These are phyloP conservation scores for Cercospora beticola DNA, from an alignment of 2,329 filamentous ascomycete species.

Conservation along the genomic window DNA sequence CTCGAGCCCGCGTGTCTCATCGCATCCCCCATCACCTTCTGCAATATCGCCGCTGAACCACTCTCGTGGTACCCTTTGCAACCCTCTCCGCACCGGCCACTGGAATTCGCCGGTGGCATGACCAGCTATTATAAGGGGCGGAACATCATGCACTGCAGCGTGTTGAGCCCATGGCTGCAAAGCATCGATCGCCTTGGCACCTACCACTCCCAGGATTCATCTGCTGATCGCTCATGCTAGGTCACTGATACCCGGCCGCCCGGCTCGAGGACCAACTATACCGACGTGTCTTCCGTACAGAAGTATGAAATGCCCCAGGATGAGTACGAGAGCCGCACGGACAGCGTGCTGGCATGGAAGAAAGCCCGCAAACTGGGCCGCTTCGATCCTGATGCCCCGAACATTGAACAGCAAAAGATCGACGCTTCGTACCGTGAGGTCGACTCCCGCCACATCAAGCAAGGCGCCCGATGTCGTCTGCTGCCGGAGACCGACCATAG, in stretches of 20 bases:
- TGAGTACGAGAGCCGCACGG: constrained; percentile 80
- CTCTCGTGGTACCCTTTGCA: not conserved
- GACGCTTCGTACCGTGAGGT: constrained; percentile 69
- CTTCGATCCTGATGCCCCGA: constrained; percentile 82
- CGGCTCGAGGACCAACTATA: constrained; percentile 73
- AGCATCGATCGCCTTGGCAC: not conserved
- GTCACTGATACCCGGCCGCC: constrained; percentile 77
- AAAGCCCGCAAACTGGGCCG: constrained; percentile 91
- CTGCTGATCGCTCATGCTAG: constrained; percentile 46
- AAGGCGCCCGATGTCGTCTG: constrained; percentile 47
- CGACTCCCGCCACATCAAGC: constrained; percentile 56
- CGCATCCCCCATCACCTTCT: constrained; percentile 13
- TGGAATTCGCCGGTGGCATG: not conserved
- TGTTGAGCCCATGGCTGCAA: not conserved
- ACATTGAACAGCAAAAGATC: constrained; percentile 69
- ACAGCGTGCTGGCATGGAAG: constrained; percentile 94
- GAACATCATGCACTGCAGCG: not conserved
- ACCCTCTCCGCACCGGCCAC: not conserved
- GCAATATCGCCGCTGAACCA: constrained; percentile 4
- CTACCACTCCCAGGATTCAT: not conserved
- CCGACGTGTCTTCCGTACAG: constrained; percentile 74
- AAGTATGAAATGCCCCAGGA: constrained; percentile 87
- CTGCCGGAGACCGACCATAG: constrained; percentile 64
- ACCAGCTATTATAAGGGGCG: not conserved
- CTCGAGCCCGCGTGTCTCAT: not conserved